Base-by-base conservation (phyloP, 108 stramenopile species). In the Nitzschia putrida region DNA sequence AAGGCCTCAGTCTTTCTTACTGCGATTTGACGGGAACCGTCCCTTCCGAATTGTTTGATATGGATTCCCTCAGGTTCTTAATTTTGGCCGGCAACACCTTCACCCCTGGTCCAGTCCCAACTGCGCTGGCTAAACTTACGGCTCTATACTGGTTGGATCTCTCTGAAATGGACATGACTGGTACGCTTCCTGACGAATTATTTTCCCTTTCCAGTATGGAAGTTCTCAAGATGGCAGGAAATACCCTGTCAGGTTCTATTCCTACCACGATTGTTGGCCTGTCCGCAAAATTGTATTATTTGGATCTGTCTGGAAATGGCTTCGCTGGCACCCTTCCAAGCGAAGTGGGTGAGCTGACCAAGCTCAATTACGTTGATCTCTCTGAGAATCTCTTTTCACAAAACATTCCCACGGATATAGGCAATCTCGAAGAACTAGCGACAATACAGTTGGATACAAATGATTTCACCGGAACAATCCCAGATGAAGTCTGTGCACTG, bases 141-240 rank as follows among this genome's bases (percentile, higher is more conserved):
- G 57, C 50, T 18, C 81, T 87, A 0, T 54, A 71, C 47, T 22
- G 23, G 41, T 59, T 87, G 12, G 64, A 68, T 9, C 60, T 80
- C 7, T 53, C 38, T 23, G 72, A 66, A 12, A 78, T 81, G 26
- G 8, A 70, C 2, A 71, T 88, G 55, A 68, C 49, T 8, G 73
- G 77, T 10, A 29, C 71, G 9, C 67, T 83, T 20, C 47, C 77
- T 4, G 74, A 63, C 34, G 72, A 73, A 45, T 50, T 82, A 9
- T 61, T 45, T 42, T 11, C 38, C 24, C 37, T 84, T 41, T 53
- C 55, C 26, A 60, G 50, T 60, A 56, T 86, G 26, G 53, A 55
- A 13, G 80, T 69, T 26, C 66, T 85, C 23, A 77, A 82, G 23
- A 49, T 85, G 5, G 57, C 76, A 41, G 68, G 72, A 60, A 66